Percentiles rank a stretch among this genome's conserved stretches.
Conservation (phyloP, 2,329 filamentous ascomycete species). For the Xylaria sp. region DNA sequence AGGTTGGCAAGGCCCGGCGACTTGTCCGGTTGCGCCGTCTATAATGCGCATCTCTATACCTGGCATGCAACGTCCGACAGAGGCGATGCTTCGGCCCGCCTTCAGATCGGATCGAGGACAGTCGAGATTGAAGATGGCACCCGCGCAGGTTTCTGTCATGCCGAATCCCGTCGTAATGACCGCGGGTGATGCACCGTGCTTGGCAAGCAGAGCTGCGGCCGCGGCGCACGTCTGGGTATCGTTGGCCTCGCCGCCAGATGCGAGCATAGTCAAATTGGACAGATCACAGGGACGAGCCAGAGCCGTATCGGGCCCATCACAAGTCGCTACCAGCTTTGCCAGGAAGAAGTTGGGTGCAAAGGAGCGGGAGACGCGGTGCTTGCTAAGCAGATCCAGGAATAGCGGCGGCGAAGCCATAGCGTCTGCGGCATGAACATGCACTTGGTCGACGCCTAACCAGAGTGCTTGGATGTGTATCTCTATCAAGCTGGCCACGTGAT, state of each 20-base stretch:
- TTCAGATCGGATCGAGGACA: slow-evolving; percentile 46
- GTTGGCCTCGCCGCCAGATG: slow-evolving; percentile 53
- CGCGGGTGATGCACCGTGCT: slow-evolving; percentile 36
- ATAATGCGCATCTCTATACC: slow-evolving; percentile 41
- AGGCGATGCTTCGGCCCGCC: slow-evolving; percentile 36
- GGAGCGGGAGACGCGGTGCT: slow-evolving; percentile 45
- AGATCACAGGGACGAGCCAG: slow-evolving; percentile 31
- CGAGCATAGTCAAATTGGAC: slow-evolving; percentile 35
- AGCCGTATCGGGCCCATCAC: slow-evolving; percentile 2
- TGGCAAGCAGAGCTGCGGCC: slow-evolving; percentile 34
- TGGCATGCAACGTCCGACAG: slow-evolving; percentile 42
- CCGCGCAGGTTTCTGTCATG: slow-evolving; percentile 58
- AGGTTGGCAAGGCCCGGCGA: slow-evolving; percentile 30
- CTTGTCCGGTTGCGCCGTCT: slow-evolving; percentile 15
- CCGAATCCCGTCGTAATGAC: slow-evolving; percentile 49
- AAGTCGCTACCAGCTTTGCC: slow-evolving; percentile 27
- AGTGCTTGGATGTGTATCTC: slow-evolving; percentile 57
- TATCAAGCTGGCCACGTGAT: slow-evolving; percentile 56
- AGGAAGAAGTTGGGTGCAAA: slow-evolving; percentile 49
- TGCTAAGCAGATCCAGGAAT: slow-evolving; percentile 45
- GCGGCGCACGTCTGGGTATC: slow-evolving; percentile 37
- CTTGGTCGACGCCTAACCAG: slow-evolving; percentile 43
- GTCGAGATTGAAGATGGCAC: slow-evolving; percentile 45
- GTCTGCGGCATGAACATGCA: slow-evolving; percentile 49
- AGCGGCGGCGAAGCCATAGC: slow-evolving; percentile 42